Evolutionary conservation across 495 filamentous ascomycete genomes (phyloP).

Genomic region (Viridothelium virens): DNA sequence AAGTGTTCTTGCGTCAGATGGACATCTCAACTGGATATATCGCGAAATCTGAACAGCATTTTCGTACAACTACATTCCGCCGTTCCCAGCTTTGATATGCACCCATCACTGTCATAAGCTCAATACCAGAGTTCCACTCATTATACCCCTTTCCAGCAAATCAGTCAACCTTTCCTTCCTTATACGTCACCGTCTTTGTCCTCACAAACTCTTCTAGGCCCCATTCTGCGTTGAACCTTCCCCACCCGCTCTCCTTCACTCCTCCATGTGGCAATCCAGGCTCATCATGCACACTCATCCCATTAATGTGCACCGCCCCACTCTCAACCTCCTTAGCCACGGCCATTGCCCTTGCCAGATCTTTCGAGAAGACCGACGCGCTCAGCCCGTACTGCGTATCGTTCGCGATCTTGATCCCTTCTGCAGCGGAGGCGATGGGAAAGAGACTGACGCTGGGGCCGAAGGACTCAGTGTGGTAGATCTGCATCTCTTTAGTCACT

Average conservation of each 20-base stretch:
- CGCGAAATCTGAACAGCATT: no score
- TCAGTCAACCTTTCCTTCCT: conserved; percentile 23
- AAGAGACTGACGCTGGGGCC: conserved; percentile 64
- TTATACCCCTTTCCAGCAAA: not conserved
- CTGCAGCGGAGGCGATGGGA: conserved; percentile 39
- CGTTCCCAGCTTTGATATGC: no score
- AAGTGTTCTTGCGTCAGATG: no score
- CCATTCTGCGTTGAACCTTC: conserved; percentile 51
- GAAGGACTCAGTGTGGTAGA: conserved; percentile 76
- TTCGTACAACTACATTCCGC: no score
- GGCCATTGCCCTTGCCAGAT: conserved; percentile 32
- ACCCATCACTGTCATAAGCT: no score
- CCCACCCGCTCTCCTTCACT: conserved; percentile 76
- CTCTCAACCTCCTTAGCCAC: conserved; percentile 37
- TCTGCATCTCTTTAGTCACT: conserved; percentile 72
- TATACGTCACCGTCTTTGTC: conserved; percentile 76
- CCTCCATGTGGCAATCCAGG: conserved; percentile 72
- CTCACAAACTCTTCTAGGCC: conserved; percentile 70
- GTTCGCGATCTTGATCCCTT: conserved; percentile 36
- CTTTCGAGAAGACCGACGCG: conserved; percentile 37
- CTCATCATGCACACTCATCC: conserved; percentile 80
- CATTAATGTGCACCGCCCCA: conserved; percentile 73
- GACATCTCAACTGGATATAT: no score
- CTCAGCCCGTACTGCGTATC: conserved; percentile 38
- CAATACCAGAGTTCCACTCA: not conserved